phyloP scores from a whole-genome alignment of 2,329 filamentous ascomycete species.

The Fusarium luffae region DNA sequence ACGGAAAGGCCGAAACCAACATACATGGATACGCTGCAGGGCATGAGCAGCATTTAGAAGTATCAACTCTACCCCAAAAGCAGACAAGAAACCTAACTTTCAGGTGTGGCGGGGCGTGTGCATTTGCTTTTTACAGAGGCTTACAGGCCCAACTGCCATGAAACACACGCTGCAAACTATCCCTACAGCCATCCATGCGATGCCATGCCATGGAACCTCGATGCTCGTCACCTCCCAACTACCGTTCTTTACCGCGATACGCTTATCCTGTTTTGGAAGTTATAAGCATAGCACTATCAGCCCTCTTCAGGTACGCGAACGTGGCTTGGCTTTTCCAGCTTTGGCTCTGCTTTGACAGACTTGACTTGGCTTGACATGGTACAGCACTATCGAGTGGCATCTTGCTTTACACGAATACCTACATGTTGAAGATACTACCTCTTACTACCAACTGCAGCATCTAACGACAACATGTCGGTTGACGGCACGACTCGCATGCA shows the following conservation, averaged over 20 bases:
- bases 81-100: neutral
- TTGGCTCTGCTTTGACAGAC: neutral
- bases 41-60: neutral
- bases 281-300: slow-evolving; percentile 4
- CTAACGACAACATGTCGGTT: neutral
- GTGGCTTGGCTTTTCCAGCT: slow-evolving; percentile 2
- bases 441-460: neutral
- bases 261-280: neutral
- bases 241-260: slow-evolving; percentile 1
- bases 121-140: neutral
- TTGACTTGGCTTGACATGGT: neutral
- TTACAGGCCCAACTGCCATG: neutral
- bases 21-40: slow-evolving; percentile 8
- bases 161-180: neutral
- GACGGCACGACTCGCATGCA: neutral
- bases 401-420: neutral
- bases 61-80: slow-evolving; percentile 4
- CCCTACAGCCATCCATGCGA: neutral
- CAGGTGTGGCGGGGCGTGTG: slow-evolving; percentile 26
- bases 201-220: neutral
- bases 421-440: neutral
- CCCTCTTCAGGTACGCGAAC: slow-evolving; percentile 7
- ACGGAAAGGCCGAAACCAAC: slow-evolving; percentile 9
- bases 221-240: neutral
- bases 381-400: neutral